Evolutionary conservation across 306 rosid species (phyloP).

Genomic region (Sindora glabra): DNA sequence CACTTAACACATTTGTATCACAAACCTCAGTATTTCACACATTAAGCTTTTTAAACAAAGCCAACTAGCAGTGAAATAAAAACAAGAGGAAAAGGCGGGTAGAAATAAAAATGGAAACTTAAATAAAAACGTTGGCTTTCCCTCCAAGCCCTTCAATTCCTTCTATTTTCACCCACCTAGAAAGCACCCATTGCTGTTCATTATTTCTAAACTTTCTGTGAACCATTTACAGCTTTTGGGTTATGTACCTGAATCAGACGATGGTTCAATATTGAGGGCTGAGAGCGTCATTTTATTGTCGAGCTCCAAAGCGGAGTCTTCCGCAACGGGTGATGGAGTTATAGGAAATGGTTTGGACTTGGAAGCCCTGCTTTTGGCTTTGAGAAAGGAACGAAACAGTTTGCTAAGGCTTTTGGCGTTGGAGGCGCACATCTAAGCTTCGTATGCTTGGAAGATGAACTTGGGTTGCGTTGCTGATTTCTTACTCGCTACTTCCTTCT

Average conservation of each 20-base stretch:
- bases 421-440: constrained; percentile 33
- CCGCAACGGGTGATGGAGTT: constrained; percentile 1
- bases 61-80: neutral
- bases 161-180: too few relatives aligned
- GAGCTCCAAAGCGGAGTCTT: neutral
- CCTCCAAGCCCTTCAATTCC: too few relatives aligned
- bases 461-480: neutral
- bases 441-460: neutral
- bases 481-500: neutral
- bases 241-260: constrained; percentile 41
- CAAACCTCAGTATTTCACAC: neutral
- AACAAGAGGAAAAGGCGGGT: too few relatives aligned
- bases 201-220: too few relatives aligned
- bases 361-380: neutral
- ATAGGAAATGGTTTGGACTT: neutral
- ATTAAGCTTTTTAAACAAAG: neutral
- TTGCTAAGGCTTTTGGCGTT: constrained; percentile 27
- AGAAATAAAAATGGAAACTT: neutral
- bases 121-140: too few relatives aligned
- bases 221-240: neutral
- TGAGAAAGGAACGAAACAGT: constrained; percentile 16
- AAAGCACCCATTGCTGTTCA: neutral
- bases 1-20: neutral
- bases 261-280: constrained; percentile 18
- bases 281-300: constrained; percentile 14